These are phyloP conservation scores for Aureobasidium sp. DNA, from an alignment of 2,329 filamentous ascomycete species.

Conservation along the genomic window DNA sequence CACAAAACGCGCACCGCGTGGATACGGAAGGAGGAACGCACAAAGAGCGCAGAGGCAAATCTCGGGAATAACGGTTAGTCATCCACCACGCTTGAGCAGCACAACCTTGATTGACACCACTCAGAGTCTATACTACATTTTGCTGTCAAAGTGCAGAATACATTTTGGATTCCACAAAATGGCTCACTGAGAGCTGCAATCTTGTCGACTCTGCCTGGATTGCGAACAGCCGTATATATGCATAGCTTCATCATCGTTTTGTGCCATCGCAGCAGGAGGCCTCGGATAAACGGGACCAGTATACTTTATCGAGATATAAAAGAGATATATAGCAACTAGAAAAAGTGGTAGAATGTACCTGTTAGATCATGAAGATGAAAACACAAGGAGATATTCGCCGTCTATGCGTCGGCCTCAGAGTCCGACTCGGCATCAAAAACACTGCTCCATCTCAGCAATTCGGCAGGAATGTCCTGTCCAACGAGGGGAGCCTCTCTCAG, in stretches of 20 bases:
- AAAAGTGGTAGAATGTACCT: not conserved
- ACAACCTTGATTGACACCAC: not conserved
- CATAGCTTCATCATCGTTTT: not conserved
- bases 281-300: not conserved
- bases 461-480: conserved; percentile 36
- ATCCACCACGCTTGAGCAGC: not conserved
- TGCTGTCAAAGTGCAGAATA: not conserved
- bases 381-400: not conserved
- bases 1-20: conserved; percentile 5
- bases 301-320: not conserved
- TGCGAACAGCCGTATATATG: not conserved
- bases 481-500: conserved; percentile 40
- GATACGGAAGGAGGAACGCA: not conserved
- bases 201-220: not conserved
- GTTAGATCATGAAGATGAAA: too few species aligned
- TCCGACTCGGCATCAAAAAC: conserved; percentile 38
- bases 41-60: not conserved
- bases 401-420: conserved; percentile 17
- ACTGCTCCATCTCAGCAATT: conserved; percentile 41
- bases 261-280: not conserved
- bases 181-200: not conserved
- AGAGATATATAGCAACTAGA: not conserved
- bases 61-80: not conserved
- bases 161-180: not conserved
- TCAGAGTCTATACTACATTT: not conserved